Evolutionary conservation across 306 rosid genomes (phyloP), one percentile per base, ranked within the genome.

Genomic region (Vigna angularis): DNA sequence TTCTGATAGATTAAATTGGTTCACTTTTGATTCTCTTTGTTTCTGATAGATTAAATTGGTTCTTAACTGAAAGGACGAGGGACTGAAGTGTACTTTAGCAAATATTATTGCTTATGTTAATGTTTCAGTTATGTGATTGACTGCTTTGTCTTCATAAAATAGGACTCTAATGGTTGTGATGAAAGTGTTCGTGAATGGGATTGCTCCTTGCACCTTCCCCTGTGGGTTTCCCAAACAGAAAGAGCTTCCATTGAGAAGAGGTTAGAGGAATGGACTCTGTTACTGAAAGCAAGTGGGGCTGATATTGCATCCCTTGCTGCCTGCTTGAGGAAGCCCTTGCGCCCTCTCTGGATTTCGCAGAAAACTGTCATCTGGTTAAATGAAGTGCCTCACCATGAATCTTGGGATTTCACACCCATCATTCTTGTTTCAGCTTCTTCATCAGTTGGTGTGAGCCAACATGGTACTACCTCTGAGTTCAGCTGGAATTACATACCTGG

Each of bases 321-420:
- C 4, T 83, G 78, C 85, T 70, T 92, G 87, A 92, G 82, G 86
- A 95, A 92, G 64, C 97, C 98, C 3, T 69, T 95, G 14, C 96
- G 97, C 73, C 97, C 97, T 74, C 85, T 95, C 36, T 92, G 98
- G 98, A 89, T 95, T 84, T 95, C 98, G 0, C 98, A 91, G 66
- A 92, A 79, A 81, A 82, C 91, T 47, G 92, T 94, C 14, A 92
- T 95, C 63, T 95, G 98, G 98, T 83, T 95, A 74, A 95, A 92
- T 67, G 95, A 95, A 82, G 93, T 95, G 16, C 98, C 97, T 2
- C 93, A 95, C 56, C 97, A 90, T 52, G 93, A 92, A 63, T 91
- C 98, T 6, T 95, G 98, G 98, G 89, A 92, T 86, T 95, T 95
- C 87, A 95, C 98, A 7, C 98, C 98, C 44, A 81, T 91, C 77